Conservation (phyloP, 73 alveolate species). For the Diophrys appendiculata region DNA sequence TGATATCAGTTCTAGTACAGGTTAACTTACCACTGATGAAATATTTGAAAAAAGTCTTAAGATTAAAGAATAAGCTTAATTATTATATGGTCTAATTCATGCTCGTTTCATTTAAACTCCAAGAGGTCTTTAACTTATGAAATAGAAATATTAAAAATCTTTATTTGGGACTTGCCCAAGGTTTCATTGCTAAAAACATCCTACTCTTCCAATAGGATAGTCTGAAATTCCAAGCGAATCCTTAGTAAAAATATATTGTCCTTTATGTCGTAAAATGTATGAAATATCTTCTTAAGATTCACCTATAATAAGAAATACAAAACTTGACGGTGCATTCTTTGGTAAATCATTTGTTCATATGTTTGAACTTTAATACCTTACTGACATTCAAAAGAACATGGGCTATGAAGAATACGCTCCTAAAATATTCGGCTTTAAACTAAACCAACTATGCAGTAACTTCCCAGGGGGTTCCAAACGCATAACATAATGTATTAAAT, state of each 20-base stretch:
- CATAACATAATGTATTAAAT: no score
- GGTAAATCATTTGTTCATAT: constrained; percentile 84
- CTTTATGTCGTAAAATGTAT: constrained; percentile 78
- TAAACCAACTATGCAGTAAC: neutral
- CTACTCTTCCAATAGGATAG: constrained; percentile 85
- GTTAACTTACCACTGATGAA: neutral
- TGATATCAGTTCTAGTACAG: neutral
- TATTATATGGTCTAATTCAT: constrained; percentile 84
- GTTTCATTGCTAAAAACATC: constrained; percentile 76
- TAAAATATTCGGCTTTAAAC: constrained; percentile 34
- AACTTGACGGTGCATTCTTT: constrained; percentile 89
- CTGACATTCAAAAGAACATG: neutral
- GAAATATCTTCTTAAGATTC: constrained; percentile 35
- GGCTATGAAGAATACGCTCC: constrained; percentile 17
- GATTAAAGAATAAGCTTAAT: constrained; percentile 59
- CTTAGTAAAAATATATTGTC: constrained; percentile 74
- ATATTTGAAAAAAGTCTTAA: constrained; percentile 11
- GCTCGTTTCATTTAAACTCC: constrained; percentile 79
- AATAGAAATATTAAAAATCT: constrained; percentile 68
- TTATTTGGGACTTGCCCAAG: constrained; percentile 79
- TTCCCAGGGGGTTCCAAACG: neutral
- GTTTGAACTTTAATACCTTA: constrained; percentile 67
- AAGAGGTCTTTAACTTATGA: constrained; percentile 84
- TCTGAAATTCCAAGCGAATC: constrained; percentile 73
- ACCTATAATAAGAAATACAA: constrained; percentile 57